Percentiles rank a stretch among this genome's conserved stretches.
phyloP scores from a whole-genome alignment of 306 rosid species.

The Prosopis cineraria region DNA sequence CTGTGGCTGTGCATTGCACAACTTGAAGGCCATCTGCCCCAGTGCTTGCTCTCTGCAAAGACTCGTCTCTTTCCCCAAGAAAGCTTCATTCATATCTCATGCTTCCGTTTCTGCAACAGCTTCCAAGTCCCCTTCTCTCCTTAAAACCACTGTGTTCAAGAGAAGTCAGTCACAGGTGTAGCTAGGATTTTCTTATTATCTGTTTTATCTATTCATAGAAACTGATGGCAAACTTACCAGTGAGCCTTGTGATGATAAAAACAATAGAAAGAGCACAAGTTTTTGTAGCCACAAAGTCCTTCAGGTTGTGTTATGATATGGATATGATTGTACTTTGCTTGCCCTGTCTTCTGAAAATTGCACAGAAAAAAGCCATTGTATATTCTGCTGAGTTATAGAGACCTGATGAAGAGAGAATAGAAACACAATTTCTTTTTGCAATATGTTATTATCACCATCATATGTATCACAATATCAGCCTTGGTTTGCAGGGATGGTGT shows the following conservation, averaged over 20 bases:
- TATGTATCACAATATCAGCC: neutral
- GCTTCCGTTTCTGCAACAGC: conserved; percentile 20
- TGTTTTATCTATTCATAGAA: neutral
- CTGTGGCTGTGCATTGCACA: conserved; percentile 75
- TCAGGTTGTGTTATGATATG: neutral
- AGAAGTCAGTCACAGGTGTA: neutral
- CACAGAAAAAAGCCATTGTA: neutral
- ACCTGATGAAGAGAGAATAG: conserved; percentile 9
- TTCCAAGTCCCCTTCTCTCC: conserved; percentile 36
- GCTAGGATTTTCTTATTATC: neutral
- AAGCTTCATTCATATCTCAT: conserved; percentile 12
- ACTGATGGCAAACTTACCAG: too few species aligned
- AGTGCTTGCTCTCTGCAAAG: conserved; percentile 30
- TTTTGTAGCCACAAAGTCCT: neutral
- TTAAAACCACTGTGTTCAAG: neutral
- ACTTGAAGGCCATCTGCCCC: conserved; percentile 31
- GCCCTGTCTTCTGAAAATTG: neutral
- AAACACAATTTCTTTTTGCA: neutral
- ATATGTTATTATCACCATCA: neutral
- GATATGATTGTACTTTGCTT: neutral
- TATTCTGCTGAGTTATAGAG: neutral
- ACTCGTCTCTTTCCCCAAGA: conserved; percentile 46
- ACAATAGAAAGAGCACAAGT: neutral
- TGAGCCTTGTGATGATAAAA: neutral
- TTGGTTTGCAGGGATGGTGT: neutral